Conservation (phyloP, 2,329 filamentous ascomycete genomes). For the Cercospora berteroae region DNA sequence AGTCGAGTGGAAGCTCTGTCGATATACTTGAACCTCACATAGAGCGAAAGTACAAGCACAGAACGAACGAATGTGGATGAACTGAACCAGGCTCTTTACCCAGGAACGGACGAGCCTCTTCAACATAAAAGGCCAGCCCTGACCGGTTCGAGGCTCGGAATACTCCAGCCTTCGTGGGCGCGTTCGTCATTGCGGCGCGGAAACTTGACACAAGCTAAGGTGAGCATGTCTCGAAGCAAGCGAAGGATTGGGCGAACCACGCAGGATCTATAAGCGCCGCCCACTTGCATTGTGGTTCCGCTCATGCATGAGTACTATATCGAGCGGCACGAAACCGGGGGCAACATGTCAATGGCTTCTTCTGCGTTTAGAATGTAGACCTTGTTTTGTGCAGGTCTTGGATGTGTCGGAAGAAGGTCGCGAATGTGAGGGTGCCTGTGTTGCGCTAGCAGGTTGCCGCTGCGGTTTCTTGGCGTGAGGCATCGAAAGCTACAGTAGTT, state of each 20-base stretch:
- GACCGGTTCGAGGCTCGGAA: not conserved
- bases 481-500: not conserved
- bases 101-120: constrained; percentile 1
- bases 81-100: not conserved
- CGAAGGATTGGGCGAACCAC: constrained; percentile 8
- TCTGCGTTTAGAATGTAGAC: not conserved
- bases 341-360: not conserved
- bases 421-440: not conserved
- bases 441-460: not conserved
- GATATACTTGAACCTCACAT: not conserved
- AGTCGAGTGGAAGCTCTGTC: not conserved
- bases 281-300: not conserved
- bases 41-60: not conserved
- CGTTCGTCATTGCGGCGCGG: constrained; percentile 12
- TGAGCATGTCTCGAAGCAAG: not conserved
- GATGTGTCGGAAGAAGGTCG: not conserved
- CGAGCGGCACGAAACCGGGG: not conserved
- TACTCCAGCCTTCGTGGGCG: constrained; percentile 1
- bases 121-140: constrained; percentile 7
- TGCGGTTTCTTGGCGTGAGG: not conserved
- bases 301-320: not conserved
- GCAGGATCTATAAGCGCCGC: constrained; percentile 5
- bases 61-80: constrained; percentile 4
- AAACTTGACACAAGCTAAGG: constrained; percentile 9
- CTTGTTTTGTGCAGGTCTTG: not conserved